Base-by-base conservation (phyloP, 1,139 yeast species). In the Kodamaea alishanica region DNA sequence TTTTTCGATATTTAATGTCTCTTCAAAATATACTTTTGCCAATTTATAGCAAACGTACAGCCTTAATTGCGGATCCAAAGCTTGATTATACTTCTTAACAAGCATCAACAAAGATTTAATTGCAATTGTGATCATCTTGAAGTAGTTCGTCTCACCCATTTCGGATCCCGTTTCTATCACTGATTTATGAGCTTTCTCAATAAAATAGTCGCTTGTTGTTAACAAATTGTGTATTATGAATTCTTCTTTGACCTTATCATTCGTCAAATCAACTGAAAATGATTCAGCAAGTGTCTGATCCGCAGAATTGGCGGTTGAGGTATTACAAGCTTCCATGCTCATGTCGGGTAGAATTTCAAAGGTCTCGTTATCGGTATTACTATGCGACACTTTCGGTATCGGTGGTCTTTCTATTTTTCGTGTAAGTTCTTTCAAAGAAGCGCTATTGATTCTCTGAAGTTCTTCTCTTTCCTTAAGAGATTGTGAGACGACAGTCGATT, bases 51-150 rank as follows among this genome's bases (percentile, higher is more conserved):
- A 60, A 0, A 70, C 49, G 1, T 51, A 40, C 43, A 66, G 63
- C 39, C 65, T 69, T 23, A 60, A 40, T 10, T 45, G 48, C 0
- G 71, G 65, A 35, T 59, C 55, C 11, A 76, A 42, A 3, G 38
- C 28, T 1, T 43, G 44, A 8, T 48, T 41, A 45, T 68, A 70
- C 28, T 56, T 54, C 20, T 55, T 55, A 2, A 61, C 28, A 0
- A 71, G 42, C 28, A 67, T 52, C 20, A 65, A 45, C 8, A 75
- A 50, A 6, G 72, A 55, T 35, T 68, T 66, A 27, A 76, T 53
- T 1, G 77, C 56, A 4, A 65, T 47, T 39, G 60, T 67, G n/a
- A 76, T 58, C 44, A 66, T 50, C 28, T 57, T 58, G 40, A 52
- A 59, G 45, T 75, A 75, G 1, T 47, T 47, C 8, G 48, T 39